Evolutionary conservation across 768 basidiomycete genomes (phyloP).

Genomic region (Dioszegia aurantiaca): DNA sequence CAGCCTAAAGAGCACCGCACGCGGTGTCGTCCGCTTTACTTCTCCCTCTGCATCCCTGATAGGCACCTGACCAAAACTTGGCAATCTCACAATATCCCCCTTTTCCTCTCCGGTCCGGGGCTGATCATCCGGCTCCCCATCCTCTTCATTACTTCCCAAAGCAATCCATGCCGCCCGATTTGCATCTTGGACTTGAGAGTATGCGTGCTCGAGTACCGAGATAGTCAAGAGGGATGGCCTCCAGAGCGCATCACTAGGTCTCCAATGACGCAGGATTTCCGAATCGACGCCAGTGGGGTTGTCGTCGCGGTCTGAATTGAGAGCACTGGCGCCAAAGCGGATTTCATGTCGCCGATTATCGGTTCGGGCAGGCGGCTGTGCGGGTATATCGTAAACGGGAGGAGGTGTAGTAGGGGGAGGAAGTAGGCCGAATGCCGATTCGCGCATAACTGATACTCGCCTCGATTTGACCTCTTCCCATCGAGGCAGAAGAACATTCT

Average conservation of each 20-base stretch:
- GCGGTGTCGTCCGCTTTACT: constrained; percentile 24
- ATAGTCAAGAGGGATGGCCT: constrained; percentile 38
- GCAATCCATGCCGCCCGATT: constrained; percentile 28
- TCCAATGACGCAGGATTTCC: constrained; percentile 23
- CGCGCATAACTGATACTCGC: constrained; percentile 10
- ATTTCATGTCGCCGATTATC: constrained; percentile 37
- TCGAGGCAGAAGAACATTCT: constrained; percentile 65
- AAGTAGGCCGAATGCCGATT: constrained; percentile 5
- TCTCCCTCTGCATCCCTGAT: constrained; percentile 24
- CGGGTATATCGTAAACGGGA: constrained; percentile 14
- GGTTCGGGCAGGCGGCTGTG: constrained; percentile 24
- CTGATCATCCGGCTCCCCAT: constrained; percentile 2
- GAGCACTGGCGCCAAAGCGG: constrained; percentile 12
- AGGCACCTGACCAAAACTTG: constrained; percentile 20
- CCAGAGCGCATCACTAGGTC: constrained; percentile 43
- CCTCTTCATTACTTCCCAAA: constrained; percentile 20
- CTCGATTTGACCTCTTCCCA: constrained; percentile 25
- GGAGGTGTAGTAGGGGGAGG: not conserved
- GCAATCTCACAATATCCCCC: too few species aligned
- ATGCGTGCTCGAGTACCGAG: constrained; percentile 37
- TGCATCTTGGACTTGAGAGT: constrained; percentile 32
- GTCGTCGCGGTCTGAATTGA: not conserved
- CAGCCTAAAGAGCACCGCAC: constrained; percentile 33
- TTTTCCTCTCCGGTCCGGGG: constrained; percentile 12
- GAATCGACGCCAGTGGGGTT: constrained; percentile 10